phyloP scores from a whole-genome alignment of 1,284 basidiomycete species.

The Abortiporus biennis region DNA sequence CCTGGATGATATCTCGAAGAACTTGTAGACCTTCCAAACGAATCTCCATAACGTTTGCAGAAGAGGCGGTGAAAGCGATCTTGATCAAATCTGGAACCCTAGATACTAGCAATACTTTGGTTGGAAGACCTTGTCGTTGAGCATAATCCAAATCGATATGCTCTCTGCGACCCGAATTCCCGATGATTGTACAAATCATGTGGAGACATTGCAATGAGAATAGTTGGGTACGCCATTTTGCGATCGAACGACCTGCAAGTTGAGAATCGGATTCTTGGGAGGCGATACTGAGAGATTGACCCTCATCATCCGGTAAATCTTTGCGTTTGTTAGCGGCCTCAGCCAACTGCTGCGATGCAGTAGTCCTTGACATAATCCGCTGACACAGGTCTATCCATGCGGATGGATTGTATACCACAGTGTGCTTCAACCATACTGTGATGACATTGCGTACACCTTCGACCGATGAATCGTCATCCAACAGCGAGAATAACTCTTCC shows the following conservation, averaged over 20 bases:
- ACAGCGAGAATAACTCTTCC: constrained; percentile 90
- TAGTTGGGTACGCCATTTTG: constrained; percentile 94
- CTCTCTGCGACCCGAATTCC: constrained; percentile 68
- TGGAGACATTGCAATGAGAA: constrained; percentile 94
- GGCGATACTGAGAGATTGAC: constrained; percentile 75
- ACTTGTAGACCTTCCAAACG: constrained; percentile 90
- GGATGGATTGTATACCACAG: constrained; percentile 86
- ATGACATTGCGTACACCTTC: constrained; percentile 94
- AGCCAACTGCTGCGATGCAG: constrained; percentile 70
- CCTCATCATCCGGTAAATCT: constrained; percentile 86
- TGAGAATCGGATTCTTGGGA: constrained; percentile 33
- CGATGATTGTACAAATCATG: constrained; percentile 78
- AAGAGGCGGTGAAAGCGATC: constrained; percentile 97
- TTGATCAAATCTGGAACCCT: constrained; percentile 92
- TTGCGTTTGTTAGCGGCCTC: constrained; percentile 46
- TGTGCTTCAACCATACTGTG: constrained; percentile 93
- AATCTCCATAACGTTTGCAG: constrained; percentile 93
- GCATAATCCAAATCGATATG: constrained; percentile 75
- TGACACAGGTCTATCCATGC: constrained; percentile 99
- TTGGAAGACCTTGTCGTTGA: constrained; percentile 25
- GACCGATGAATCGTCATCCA: constrained; percentile 93
- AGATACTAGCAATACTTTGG: constrained; percentile 59
- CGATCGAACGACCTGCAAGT: constrained; percentile 46
- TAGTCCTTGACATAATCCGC: constrained; percentile 89
- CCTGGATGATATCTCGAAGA: constrained; percentile 89